Evolutionary conservation across 1,284 basidiomycete species (phyloP).

Genomic region (Malassezia nana): DNA sequence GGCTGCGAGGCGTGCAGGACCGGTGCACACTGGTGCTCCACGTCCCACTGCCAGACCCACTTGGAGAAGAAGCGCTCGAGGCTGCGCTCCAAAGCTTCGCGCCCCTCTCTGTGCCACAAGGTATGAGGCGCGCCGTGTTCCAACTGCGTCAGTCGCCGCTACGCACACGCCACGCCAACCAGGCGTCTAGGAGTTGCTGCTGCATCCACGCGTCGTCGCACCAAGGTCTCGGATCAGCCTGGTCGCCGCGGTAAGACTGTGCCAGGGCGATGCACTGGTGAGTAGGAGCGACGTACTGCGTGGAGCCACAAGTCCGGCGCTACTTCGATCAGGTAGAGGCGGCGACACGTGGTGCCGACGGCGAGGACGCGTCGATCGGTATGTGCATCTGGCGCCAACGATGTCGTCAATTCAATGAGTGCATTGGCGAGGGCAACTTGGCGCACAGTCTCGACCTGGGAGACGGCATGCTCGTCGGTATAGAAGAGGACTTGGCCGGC

Average conservation of each 20-base stretch:
- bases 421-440: constrained; percentile 15
- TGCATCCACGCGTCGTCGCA: constrained; percentile 7
- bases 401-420: constrained; percentile 11
- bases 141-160: not conserved
- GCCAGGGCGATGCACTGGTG: constrained; percentile 6
- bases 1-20: constrained; percentile 8
- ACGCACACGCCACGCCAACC: constrained; percentile 13
- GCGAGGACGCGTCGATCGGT: not conserved
- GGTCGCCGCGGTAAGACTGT: not conserved
- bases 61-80: constrained; percentile 12
- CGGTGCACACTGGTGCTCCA: constrained; percentile 11
- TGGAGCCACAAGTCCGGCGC: constrained; percentile 15
- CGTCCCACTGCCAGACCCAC: constrained; percentile 19
- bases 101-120: not conserved
- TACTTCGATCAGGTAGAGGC: constrained; percentile 12
- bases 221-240: not conserved
- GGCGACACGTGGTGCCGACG: not conserved
- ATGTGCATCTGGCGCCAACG: not conserved
- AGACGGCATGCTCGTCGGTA: constrained; percentile 12
- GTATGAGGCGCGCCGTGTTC: constrained; percentile 5
- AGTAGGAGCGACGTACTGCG: not conserved
- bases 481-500: constrained; percentile 12
- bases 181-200: constrained; percentile 16
- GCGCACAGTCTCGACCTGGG: constrained; percentile 11
- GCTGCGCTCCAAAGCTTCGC: not conserved